Evolutionary conservation across 2,329 filamentous ascomycete species (phyloP).

Genomic region (Chaetoscypha palmicola): DNA sequence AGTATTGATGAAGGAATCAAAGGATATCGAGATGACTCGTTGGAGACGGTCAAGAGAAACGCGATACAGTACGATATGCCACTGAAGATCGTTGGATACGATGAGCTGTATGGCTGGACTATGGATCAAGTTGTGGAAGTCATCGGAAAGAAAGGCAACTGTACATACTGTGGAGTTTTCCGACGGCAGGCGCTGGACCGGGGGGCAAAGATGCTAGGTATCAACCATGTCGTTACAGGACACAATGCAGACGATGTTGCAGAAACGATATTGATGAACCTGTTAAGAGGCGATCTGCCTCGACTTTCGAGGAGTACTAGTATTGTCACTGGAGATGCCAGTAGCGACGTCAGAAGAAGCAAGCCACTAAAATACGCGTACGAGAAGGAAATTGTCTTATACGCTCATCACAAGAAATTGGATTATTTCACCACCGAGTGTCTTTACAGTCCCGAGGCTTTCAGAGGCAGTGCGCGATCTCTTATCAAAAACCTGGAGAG

Average conservation of each 20-base stretch:
- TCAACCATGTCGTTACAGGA: constrained; percentile 91
- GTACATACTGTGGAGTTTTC: constrained; percentile 97
- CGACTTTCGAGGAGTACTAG: constrained; percentile 81
- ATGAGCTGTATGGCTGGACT: constrained; percentile 93
- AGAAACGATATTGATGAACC: constrained; percentile 96
- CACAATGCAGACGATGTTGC: constrained; percentile 98
- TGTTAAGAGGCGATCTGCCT: constrained; percentile 83
- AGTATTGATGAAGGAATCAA: constrained; percentile 97
- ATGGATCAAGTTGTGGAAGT: constrained; percentile 98
- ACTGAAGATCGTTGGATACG: constrained; percentile 86
- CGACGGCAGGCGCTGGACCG: constrained; percentile 88
- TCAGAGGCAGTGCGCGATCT: constrained; percentile 82
- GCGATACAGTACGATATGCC: constrained; percentile 86
- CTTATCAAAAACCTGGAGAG: constrained; percentile 94
- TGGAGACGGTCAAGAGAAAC: constrained; percentile 95
- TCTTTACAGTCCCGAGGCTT: constrained; percentile 96
- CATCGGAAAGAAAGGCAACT: constrained; percentile 96
- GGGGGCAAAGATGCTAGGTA: constrained; percentile 78
- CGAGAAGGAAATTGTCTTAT: constrained; percentile 97
- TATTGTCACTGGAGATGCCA: constrained; percentile 72
- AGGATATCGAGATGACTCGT: constrained; percentile 89
- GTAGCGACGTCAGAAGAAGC: constrained; percentile 86
- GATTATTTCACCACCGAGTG: constrained; percentile 99
- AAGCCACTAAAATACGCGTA: constrained; percentile 98
- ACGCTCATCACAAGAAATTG: constrained; percentile 92